Percentiles rank a stretch among this genome's conserved stretches.
Conservation (phyloP, 2,329 filamentous ascomycete species). For the Aspergillus awamori region DNA sequence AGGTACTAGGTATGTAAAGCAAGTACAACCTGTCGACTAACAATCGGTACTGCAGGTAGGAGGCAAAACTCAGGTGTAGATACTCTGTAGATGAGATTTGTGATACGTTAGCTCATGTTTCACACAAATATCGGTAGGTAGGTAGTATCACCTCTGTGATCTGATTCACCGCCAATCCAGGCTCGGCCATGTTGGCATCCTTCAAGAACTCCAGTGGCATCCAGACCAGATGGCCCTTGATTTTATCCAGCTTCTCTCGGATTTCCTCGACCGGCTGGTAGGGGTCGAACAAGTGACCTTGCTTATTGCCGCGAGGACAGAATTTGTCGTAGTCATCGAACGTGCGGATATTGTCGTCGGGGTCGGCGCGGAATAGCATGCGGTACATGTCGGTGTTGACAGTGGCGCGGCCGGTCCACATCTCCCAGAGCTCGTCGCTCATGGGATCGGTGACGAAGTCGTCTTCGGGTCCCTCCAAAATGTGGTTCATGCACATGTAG, state of each 20-base stretch:
- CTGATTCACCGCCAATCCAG: conserved; percentile 80
- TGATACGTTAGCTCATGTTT: neutral
- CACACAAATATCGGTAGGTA: neutral
- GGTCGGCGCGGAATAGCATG: conserved; percentile 83
- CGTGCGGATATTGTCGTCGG: conserved; percentile 83
- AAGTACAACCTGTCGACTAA: neutral
- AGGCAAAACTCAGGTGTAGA: conserved; percentile 33
- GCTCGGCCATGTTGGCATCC: conserved; percentile 86
- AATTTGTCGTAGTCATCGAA: conserved; percentile 90
- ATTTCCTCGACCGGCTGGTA: conserved; percentile 74
- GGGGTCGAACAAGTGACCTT: conserved; percentile 84
- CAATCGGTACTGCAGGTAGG: neutral
- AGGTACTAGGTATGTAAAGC: neutral
- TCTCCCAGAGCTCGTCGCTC: conserved; percentile 64
- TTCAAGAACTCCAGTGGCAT: conserved; percentile 88
- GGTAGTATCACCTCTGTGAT: conserved; percentile 76
- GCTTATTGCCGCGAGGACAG: conserved; percentile 67
- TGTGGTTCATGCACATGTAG: conserved; percentile 68
- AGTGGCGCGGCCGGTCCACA: conserved; percentile 74
- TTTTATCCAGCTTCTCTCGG: conserved; percentile 71
- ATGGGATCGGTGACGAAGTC: conserved; percentile 74
- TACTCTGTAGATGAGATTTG: conserved; percentile 28
- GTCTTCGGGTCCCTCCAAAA: conserved; percentile 71
- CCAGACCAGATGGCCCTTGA: conserved; percentile 90
- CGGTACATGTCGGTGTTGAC: conserved; percentile 80